These are phyloP conservation scores for Citrullus mucosospermus DNA, from an alignment of 306 rosid genomes.

Conservation along the genomic window DNA sequence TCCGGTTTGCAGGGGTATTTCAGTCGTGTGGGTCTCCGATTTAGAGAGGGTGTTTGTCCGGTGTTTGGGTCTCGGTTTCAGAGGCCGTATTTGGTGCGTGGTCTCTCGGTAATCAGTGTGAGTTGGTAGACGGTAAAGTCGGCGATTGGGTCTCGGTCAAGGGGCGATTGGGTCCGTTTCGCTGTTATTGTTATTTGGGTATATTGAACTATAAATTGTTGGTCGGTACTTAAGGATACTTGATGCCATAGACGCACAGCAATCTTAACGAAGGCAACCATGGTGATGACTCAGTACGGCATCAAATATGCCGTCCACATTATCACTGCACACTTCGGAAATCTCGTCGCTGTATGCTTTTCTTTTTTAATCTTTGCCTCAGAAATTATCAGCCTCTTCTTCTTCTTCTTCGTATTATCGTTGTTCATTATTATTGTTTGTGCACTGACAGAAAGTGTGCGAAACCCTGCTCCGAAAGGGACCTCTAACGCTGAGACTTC, in stretches of 20 bases:
- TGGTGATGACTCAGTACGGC: constrained; percentile 45
- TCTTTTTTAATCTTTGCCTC: not conserved
- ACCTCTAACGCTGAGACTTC: constrained; percentile 27
- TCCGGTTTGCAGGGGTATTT: no score
- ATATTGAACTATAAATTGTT: no score
- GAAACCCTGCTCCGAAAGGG: constrained; percentile 49
- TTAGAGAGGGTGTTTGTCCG: no score
- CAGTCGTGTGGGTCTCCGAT: no score
- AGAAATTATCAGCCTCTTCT: not conserved
- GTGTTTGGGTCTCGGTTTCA: no score
- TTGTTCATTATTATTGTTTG: not conserved
- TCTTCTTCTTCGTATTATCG: not conserved
- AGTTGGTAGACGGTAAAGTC: no score
- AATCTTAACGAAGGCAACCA: not conserved
- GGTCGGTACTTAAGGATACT: no score
- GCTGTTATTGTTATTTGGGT: no score
- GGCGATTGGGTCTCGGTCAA: no score
- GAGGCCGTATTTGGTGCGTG: no score
- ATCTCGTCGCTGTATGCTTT: constrained; percentile 48
- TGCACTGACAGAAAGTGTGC: constrained; percentile 55
- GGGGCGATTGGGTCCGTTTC: no score
- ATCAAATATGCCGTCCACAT: constrained; percentile 57
- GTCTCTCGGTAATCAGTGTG: no score
- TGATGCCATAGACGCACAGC: not conserved
- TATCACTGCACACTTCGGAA: constrained; percentile 74